A percentile compares a stretch with the other conserved stretches of the same genome.
These are phyloP conservation scores for Lachancea sp. DNA, from an alignment of 805 yeast genomes.

Conservation along the genomic window DNA sequence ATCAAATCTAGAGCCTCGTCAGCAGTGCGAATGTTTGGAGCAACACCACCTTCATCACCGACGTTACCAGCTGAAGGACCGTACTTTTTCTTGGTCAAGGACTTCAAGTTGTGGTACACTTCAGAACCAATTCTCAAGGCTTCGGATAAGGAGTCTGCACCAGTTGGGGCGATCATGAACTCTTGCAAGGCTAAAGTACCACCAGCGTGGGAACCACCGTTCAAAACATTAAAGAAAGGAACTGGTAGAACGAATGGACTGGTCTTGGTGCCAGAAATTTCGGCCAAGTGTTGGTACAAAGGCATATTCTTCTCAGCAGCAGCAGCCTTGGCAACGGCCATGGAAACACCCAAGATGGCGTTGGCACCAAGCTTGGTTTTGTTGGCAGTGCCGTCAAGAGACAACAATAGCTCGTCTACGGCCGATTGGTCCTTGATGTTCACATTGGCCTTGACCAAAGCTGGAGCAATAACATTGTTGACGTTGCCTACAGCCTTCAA, in stretches of 20 bases:
- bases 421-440: slow-evolving; percentile 83
- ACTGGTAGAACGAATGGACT: slow-evolving; percentile 94
- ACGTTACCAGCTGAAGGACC: slow-evolving; percentile 99
- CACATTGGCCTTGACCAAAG: slow-evolving; percentile 69
- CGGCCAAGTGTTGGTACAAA: slow-evolving; percentile 86
- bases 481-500: slow-evolving; percentile 94
- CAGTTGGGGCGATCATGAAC: slow-evolving; percentile 97
- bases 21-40: slow-evolving; percentile 93
- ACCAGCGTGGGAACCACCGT: slow-evolving; percentile 99
- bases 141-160: slow-evolving; percentile 85
- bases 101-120: slow-evolving; percentile 95
- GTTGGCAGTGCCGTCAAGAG: slow-evolving; percentile 95
- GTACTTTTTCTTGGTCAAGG: slow-evolving; percentile 87
- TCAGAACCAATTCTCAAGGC: slow-evolving; percentile 96
- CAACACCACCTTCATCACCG: slow-evolving; percentile 99
- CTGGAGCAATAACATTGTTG: slow-evolving; percentile 92
- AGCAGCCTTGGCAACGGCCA: slow-evolving; percentile 96
- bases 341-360: slow-evolving; percentile 96
- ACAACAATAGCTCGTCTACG: slow-evolving; percentile 77
- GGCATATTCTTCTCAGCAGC: slow-evolving; percentile 94
- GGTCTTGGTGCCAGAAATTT: slow-evolving; percentile 59
- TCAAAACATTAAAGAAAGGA: slow-evolving; percentile 97
- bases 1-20: slow-evolving; percentile 96
- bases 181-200: slow-evolving; percentile 99
- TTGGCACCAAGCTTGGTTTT: slow-evolving; percentile 97